Evolutionary conservation across 768 basidiomycete species (phyloP), one percentile per base, ranked within the genome.

Genomic region (Naematelia aurantialba): DNA sequence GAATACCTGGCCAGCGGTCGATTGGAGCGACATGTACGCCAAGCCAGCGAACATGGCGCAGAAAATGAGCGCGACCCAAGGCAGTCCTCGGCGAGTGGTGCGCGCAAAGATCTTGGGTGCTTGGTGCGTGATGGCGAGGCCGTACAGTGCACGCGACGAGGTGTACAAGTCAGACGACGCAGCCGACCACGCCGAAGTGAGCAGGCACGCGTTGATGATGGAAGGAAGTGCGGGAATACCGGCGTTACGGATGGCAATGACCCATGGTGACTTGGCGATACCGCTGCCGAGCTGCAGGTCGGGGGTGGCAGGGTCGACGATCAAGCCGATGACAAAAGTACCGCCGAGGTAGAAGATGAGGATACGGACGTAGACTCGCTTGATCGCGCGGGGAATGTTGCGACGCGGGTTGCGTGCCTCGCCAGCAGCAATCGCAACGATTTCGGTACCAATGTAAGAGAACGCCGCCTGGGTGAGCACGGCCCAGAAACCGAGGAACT

Each of bases 121-220:
- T 73, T 91, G 90, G 1, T 88, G 87, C 31, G 84, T 80, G 14
- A 82, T 68, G 24, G 92, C 87, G 57, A 97, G 82, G 53, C 89
- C 91, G 76, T 93, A 93, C 8, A 97, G 81, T 17, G 79, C 79
- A 26, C 80, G 76, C 2, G 91, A 91, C 47, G 87, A 87, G 2
- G 90, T 92, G 79, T 91, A 94, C 47, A 96, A 75, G 73, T 94
- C 91, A 74, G 87, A 88, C 22, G 86, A 87, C 4, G 89, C 89
- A 30, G 92, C 91, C 24, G 91, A 94, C 87, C 89, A 92, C 4
- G 92, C 91, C 2, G 91, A 89, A 39, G 88, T 89, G 63, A 98
- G 78, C 13, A 94, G 81, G 73, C 74, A 72, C 84, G 70, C 50
- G 65, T 68, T 72, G 69, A 84, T 76, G 70, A 91, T 87, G 45